Conservation (phyloP, 768 basidiomycete species). For the Tylopilus cervinicoccineus region DNA sequence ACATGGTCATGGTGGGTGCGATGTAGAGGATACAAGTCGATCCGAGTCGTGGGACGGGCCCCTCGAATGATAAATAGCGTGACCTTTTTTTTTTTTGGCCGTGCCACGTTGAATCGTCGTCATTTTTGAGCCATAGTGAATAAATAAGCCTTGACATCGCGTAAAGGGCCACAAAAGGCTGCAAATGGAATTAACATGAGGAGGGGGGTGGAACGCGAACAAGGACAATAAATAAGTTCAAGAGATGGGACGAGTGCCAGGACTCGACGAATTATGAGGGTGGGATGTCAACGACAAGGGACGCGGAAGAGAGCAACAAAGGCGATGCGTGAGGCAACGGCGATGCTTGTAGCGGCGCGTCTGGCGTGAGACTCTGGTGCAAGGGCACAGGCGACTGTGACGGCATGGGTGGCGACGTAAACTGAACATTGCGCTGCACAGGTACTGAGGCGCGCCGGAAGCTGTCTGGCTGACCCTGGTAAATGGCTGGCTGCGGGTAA, state of each 20-base stretch:
- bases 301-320: constrained; percentile 20
- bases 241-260: constrained; percentile 7
- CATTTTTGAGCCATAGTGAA: constrained; percentile 27
- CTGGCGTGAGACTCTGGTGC: constrained; percentile 27
- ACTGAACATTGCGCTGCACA: constrained; percentile 24
- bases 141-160: constrained; percentile 30
- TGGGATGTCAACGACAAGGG: constrained; percentile 18
- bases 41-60: constrained; percentile 6
- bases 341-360: constrained; percentile 20
- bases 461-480: constrained; percentile 27
- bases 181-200: constrained; percentile 3
- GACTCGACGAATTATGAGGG: constrained; percentile 15
- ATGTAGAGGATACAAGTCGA: constrained; percentile 29
- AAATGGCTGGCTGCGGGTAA: constrained; percentile 28
- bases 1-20: constrained; percentile 16
- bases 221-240: constrained; percentile 30
- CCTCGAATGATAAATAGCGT: constrained; percentile 25
- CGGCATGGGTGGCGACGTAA: constrained; percentile 31
- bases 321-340: constrained; percentile 28
- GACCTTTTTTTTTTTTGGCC: constrained; percentile 21
- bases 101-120: constrained; percentile 22
- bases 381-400: constrained; percentile 24
- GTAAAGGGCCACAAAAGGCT: constrained; percentile 16
- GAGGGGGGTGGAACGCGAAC: constrained; percentile 15
- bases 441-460: constrained; percentile 33